Evolutionary conservation across 495 filamentous ascomycete species (phyloP), one percentile per base, ranked within the genome.

Genomic region (Aspergillus sparsus): DNA sequence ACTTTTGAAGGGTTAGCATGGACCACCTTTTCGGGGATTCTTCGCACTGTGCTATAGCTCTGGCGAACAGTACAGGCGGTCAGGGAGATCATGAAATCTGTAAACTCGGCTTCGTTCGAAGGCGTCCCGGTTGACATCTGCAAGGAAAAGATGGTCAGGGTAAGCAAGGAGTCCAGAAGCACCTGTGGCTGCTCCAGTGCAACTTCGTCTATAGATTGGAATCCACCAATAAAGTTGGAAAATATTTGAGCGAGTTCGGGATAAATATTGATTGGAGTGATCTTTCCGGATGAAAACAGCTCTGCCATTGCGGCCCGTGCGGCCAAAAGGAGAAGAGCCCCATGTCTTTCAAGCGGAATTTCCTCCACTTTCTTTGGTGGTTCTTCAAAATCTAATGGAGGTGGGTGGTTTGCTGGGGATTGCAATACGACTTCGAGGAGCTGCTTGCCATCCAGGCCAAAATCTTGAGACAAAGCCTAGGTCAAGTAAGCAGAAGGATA

Each of bases 341-440:
- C 90, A 21, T 86, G 83, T 55, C 87, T 83, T 42, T 92, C 92
- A 0, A 96, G 79, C 9, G 86, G 84, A 49, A 96, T 88, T 18
- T 89, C 83, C 13, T 86, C 82, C 16, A 78, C 80, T 33, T 74
- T 78, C 27, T 58, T 69, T 4, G 81, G 81, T 42, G 74, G 71
- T 10, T 80, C 71, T 21, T 73, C 74, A 62, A 74, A 75, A 57
- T 72, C 73, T 37, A 69, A 66, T 63, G 52, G 80, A 64, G 68
- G 81, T 59, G 62, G 79, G 63, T 74, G 73, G 52, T 62, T 56
- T 36, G 65, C 65, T 1, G 72, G 63, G 18, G 68, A 54, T 18
- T 58, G 60, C n/a, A 67, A 67, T 6, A 78, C 69, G 32, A 83
- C 76, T 11, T 68, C 65, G 13, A 84, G 62, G 4, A 89, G 77